Percentiles rank a stretch among this genome's conserved stretches.
Conservation (phyloP, 2,329 filamentous ascomycete genomes). For the Myriosclerotinia scirpicola region DNA sequence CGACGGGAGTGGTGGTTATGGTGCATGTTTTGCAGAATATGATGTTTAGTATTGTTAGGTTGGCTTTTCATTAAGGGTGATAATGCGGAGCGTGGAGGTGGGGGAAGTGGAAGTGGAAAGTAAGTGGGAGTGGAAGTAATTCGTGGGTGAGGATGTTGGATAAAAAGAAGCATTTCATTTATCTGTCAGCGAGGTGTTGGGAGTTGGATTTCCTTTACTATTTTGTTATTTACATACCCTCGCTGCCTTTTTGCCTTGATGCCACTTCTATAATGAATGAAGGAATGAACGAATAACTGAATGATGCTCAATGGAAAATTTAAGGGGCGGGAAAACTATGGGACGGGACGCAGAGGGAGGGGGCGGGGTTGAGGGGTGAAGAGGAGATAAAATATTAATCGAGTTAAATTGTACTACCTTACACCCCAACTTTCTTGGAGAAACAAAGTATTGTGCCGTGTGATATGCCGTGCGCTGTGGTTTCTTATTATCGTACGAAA, state of each 20-base stretch:
- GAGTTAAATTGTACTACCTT: too few species aligned
- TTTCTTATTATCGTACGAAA: too few species aligned
- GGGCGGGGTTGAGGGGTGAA: too few species aligned
- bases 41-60: constrained; percentile 66
- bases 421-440: too few species aligned
- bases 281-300: background rate
- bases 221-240: background rate
- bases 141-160: background rate
- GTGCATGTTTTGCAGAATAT: constrained; percentile 71
- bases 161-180: background rate
- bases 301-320: too few species aligned
- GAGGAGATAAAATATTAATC: too few species aligned
- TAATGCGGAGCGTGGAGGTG: too few species aligned
- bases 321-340: too few species aligned
- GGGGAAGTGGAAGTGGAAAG: background rate
- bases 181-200: background rate
- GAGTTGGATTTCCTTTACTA: background rate
- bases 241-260: background rate
- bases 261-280: background rate
- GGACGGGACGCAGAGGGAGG: too few species aligned
- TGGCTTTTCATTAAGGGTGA: constrained; percentile 51
- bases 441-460: too few species aligned
- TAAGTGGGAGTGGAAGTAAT: background rate
- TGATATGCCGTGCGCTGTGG: too few species aligned
- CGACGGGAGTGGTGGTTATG: constrained; percentile 64